Base-by-base conservation (phyloP, 257 asterid genomes). In the Rubia yunnanensis region DNA sequence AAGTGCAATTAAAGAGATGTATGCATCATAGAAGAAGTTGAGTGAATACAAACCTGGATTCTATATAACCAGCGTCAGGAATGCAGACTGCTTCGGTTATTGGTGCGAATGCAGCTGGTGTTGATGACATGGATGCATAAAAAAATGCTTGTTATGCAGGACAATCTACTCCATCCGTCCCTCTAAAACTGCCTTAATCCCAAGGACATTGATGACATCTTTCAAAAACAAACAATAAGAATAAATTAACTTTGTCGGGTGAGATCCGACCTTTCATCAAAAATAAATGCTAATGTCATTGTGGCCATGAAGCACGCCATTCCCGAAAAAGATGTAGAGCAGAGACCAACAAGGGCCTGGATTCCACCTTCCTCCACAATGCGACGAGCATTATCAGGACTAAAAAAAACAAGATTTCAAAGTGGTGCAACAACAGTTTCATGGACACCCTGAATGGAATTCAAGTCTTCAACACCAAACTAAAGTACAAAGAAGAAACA, bases 271-370 rank as follows among this genome's bases (percentile, higher is more conserved):
- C 98, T 88, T 72, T 94, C 94, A 41, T 88, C 98, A 58, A 86
- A 86, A 88, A 91, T 85, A 85, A 86, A 91, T 31, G 98, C 79
- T 62, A 91, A 79, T 24, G 96, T 92, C 77, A 91, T 74, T 7
- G 98, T 86, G 41, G 98, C 88, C 95, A 91, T 86, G 84, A 91
- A 88, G 46, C 98, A 94, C 11, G 98, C 96, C 96, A 86, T 86
- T 75, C 85, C 88, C 34, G 98, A 91, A 54, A 66, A 72, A 60
- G 98, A 91, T 34, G 90, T 76, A 65, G 90, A 85, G 58, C 98
- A 88, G 50, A 91, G 85, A 77, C 84, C 77, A 70, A 77, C 96
- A 3, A 91, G 79, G 30, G 85, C 86, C 6, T 85, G 81, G 75
- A 91, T 95, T 28, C 98, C 98, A 13, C 92, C 96, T 81, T 86